Evolutionary conservation across 2,329 filamentous ascomycete genomes (phyloP), one percentile per base, ranked within the genome.

Genomic region (Phaeophleospora eucalypticola): DNA sequence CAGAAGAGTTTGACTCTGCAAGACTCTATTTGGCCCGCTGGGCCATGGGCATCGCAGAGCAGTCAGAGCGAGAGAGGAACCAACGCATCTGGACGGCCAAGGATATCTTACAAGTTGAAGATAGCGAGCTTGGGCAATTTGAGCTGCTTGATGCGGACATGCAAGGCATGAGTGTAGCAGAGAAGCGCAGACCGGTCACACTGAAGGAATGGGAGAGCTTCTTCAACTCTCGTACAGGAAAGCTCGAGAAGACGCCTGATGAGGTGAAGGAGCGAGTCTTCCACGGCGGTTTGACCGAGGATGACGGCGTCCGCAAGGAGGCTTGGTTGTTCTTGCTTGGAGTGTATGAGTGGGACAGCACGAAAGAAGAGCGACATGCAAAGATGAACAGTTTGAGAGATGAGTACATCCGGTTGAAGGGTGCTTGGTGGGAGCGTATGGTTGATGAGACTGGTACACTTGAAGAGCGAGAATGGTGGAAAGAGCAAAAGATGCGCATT

Each of bases 31-130:
- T 98, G 33, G 93, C 93, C 17, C 79, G 93, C 53, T 98, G 93
- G 93, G 93, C 93, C 2, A 97, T 98, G 93, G 89, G 89, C 6
- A 95, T 98, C 54, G 90, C 93, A 0, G 94, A 98, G 66, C 93
- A 98, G 71, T 91, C 90, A 60, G 93, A 98, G 63, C 78, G 83
- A 33, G 93, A 98, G 59, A 77, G 85, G 18, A 87, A 83, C 42
- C 86, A 90, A 66, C 78, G 90, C 38, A 90, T 95, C 62, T 98
- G 89, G 87, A 96, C 90, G 0, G 91, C 89, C 1, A 84, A 83
- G 54, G 93, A 98, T 69, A 86, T 96, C 3, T 75, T 97, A 60
- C 90, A 95, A 60, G 86, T 94, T 65, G 94, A 98, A 65, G 86
- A 96, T 56, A 96, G 89, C 21, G 89, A 89, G 50, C 87, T 98